These are phyloP conservation scores for Aspergillus melleus DNA, from an alignment of 2,329 filamentous ascomycete species.

Conservation along the genomic window DNA sequence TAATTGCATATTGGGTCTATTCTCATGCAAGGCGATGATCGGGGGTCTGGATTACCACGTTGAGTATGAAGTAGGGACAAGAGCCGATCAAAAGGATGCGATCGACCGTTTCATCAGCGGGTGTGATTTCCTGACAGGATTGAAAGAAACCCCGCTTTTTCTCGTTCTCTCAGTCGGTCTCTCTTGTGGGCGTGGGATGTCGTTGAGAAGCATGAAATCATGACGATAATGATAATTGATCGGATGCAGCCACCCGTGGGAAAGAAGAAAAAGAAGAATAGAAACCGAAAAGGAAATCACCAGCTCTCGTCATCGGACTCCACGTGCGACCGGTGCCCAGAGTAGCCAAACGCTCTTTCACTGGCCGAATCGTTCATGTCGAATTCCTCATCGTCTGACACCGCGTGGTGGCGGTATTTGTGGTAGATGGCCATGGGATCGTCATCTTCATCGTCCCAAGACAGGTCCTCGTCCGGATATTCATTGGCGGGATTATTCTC, in stretches of 20 bases:
- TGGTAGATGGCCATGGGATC: constrained; percentile 39
- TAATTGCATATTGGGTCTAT: not conserved
- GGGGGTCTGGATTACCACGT: not conserved
- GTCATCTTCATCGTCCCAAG: constrained; percentile 48
- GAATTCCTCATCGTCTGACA: constrained; percentile 48
- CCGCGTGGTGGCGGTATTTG: constrained; percentile 40
- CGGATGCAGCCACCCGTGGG: constrained; percentile 3
- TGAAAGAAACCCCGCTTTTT: not conserved
- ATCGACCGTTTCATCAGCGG: not conserved
- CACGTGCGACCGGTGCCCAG: constrained; percentile 22
- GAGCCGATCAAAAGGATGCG: not conserved
- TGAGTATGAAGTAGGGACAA: not conserved
- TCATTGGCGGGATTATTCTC: constrained; percentile 53
- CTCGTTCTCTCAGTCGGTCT: not conserved
- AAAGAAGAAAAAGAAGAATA: too few species aligned
- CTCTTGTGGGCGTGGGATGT: not conserved
- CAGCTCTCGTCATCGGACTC: constrained; percentile 31
- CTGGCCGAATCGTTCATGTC: constrained; percentile 39
- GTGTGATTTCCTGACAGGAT: not conserved
- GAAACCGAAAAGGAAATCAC: constrained; percentile 3
- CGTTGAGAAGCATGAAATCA: not conserved
- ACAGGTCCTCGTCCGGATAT: constrained; percentile 52
- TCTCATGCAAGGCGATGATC: not conserved
- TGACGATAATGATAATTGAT: not conserved
- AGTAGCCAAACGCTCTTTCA: constrained; percentile 26